Evolutionary conservation across 768 basidiomycete species (phyloP).

Genomic region (Austroboletus festivus): DNA sequence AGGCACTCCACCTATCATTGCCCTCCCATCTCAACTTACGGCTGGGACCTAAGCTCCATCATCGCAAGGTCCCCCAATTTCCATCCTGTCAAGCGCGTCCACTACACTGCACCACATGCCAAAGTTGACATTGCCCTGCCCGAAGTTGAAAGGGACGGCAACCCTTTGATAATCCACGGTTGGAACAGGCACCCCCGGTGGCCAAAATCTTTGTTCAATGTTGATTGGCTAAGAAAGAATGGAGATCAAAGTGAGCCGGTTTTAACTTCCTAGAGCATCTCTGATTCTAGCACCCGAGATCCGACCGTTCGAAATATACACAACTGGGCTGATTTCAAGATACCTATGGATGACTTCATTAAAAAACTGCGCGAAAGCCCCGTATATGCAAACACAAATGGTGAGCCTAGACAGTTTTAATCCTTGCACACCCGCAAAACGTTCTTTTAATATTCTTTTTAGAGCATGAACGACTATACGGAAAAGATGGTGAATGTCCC

Average conservation of each 20-base stretch:
- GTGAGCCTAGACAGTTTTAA: conserved; percentile 24
- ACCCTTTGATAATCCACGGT: conserved; percentile 62
- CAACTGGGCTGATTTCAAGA: conserved; percentile 48
- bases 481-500: conserved; percentile 76
- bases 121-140: conserved; percentile 34
- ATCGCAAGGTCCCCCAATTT: conserved; percentile 42
- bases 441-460: not conserved
- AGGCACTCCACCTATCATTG: not conserved
- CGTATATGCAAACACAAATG: conserved; percentile 36
- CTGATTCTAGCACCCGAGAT: conserved; percentile 35
- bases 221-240: conserved; percentile 50
- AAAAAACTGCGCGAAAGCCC: conserved; percentile 37
- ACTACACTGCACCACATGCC: conserved; percentile 27
- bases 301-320: conserved; percentile 64
- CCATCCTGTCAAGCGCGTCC: conserved; percentile 36
- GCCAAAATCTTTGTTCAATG: conserved; percentile 51
- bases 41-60: conserved; percentile 50
- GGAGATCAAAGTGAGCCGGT: conserved; percentile 27
- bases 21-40: conserved; percentile 37
- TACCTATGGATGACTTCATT: conserved; percentile 55
- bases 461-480: conserved; percentile 68
- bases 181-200: conserved; percentile 56
- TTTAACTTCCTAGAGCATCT: too few relatives aligned
- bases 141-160: conserved; percentile 47
- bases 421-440: not conserved